Evolutionary conservation across 2,329 filamentous ascomycete species (phyloP).

Genomic region (Emmonsia crescens): DNA sequence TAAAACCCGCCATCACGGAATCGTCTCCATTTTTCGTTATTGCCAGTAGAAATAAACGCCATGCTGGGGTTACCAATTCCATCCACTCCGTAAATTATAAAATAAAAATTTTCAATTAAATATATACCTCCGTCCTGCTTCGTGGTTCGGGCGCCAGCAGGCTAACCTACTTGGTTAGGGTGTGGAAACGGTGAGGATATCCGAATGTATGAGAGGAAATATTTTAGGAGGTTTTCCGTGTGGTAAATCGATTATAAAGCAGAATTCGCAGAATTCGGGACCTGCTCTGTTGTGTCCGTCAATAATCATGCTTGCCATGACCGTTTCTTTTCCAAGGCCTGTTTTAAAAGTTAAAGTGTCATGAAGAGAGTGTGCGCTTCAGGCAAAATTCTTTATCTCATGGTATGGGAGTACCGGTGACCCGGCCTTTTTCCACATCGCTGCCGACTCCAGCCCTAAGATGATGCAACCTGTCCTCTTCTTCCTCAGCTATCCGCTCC

Average conservation of each 20-base stretch:
- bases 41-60: background rate
- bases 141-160: background rate
- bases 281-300: background rate
- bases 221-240: background rate
- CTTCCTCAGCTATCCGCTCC: slow-evolving; percentile 23
- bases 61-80: background rate
- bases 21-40: background rate
- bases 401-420: background rate
- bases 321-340: background rate
- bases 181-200: background rate
- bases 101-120: background rate
- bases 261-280: background rate
- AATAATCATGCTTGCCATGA: background rate
- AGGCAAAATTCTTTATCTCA: background rate
- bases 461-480: slow-evolving; percentile 16
- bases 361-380: background rate
- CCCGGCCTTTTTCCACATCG: slow-evolving; percentile 4
- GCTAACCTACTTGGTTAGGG: background rate
- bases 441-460: background rate
- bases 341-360: background rate
- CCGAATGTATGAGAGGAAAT: background rate
- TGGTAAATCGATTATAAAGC: background rate
- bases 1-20: background rate
- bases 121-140: background rate
- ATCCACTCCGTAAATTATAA: background rate